phyloP scores from a whole-genome alignment of 202 grass and related monocot genomes.

The Sporobolus alterniflorus region DNA sequence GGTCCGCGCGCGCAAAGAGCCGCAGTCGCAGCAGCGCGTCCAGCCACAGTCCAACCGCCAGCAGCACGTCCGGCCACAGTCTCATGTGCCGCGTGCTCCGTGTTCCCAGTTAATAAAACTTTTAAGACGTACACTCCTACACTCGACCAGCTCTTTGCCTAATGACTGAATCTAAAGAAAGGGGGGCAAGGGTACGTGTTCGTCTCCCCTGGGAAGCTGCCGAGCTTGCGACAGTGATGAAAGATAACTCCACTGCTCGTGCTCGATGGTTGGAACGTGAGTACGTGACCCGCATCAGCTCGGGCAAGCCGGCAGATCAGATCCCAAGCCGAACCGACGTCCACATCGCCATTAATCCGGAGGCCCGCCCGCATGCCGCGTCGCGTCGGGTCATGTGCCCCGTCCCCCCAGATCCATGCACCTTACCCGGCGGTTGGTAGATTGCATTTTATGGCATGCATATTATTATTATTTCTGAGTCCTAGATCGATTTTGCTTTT shows the following conservation, averaged over 20 bases:
- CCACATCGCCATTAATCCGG: conserved; percentile 11
- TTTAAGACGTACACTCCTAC: background rate
- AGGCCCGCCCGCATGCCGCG: background rate
- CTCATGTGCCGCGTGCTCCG: conserved; percentile 31
- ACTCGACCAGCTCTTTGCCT: background rate
- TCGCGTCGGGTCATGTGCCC: background rate
- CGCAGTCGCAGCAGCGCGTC: background rate
- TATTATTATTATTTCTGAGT: no score
- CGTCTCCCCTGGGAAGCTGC: background rate
- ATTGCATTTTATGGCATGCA: no score
- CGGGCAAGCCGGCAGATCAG: background rate
- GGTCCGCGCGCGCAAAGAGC: background rate
- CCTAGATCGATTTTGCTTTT: no score
- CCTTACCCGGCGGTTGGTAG: conserved; percentile 19
- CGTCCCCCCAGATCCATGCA: conserved; percentile 30
- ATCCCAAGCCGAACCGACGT: conserved; percentile 14
- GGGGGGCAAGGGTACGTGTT: background rate
- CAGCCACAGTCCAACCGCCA: background rate
- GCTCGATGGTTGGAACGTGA: background rate
- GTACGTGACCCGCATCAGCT: background rate
- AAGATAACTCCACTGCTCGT: background rate
- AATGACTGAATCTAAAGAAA: background rate
- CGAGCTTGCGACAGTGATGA: background rate
- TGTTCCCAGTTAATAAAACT: background rate
- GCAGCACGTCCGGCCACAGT: no score